Conservation (phyloP, 768 basidiomycete genomes). For the Phallus indusiatus region DNA sequence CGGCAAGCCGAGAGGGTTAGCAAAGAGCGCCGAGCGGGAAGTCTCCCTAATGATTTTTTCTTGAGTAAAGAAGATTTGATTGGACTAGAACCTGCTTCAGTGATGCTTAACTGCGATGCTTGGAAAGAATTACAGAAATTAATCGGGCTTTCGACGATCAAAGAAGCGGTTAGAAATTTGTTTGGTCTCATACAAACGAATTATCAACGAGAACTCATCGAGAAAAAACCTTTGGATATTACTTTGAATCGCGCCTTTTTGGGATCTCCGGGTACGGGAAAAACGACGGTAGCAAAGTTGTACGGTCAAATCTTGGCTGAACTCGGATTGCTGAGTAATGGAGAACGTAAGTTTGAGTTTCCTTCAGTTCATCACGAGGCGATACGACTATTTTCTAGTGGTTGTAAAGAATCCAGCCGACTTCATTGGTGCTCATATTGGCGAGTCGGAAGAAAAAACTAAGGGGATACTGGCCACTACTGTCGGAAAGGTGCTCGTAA, state of each 20-base stretch:
- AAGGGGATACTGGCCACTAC: conserved; percentile 51
- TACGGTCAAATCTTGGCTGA: conserved; percentile 58
- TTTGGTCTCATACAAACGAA: conserved; percentile 41
- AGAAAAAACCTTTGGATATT: conserved; percentile 41
- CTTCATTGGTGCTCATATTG: conserved; percentile 50
- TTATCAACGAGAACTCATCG: conserved; percentile 49
- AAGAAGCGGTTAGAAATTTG: conserved; percentile 40
- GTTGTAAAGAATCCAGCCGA: conserved; percentile 60
- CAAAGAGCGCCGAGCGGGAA: conserved; percentile 31
- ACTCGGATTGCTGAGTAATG: conserved; percentile 56
- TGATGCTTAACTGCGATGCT: conserved; percentile 33
- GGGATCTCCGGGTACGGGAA: conserved; percentile 63
- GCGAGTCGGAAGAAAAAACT: conserved; percentile 55
- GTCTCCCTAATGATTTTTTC: conserved; percentile 37
- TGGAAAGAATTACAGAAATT: conserved; percentile 45
- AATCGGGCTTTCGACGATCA: conserved; percentile 49
- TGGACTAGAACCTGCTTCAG: conserved; percentile 51
- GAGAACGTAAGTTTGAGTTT: conserved; percentile 43
- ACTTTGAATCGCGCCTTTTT: conserved; percentile 59
- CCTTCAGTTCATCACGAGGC: background rate
- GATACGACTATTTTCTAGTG: conserved; percentile 28
- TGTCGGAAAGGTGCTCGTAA: conserved; percentile 58
- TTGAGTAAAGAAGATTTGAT: conserved; percentile 49
- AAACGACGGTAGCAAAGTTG: conserved; percentile 58
- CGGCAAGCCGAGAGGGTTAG: conserved; percentile 46